Base-by-base conservation (phyloP, 1,139 yeast genomes). In the Schwanniomyces etchellsii region DNA sequence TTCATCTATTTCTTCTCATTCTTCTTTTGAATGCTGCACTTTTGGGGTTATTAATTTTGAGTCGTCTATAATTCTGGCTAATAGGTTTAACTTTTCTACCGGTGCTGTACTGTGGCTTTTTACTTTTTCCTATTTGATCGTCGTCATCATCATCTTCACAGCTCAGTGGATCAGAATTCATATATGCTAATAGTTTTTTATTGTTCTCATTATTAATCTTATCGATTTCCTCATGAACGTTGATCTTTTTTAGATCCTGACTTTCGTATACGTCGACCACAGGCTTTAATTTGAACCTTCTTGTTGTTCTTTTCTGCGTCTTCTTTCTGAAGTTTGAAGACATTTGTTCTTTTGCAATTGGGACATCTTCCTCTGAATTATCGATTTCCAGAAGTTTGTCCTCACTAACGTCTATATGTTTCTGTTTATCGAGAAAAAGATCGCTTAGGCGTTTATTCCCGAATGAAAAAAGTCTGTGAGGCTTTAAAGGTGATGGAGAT, bases 251-350 rank as follows among this genome's bases (percentile, higher is more conserved):
- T 24, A 64, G 41, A 3, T 40, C 41, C 31, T 60, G 69, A 3
- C 49, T 44, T 2, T 29, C 39, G 3, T 49, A 10, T 7, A 13
- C 56, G 1, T 52, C 49, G 24, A 48, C 41, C 4, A 22, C 27
- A 7, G 79, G 75, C 36, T 67, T 70, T 51, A 79, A 67, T 35
- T 70, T 73, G 49, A 74, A 76, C 35, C 81, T 62, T 40, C 81
- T 61, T 0, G 86, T 78, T 3, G 77, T 71, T 46, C 89, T 59
- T 56, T 80, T 81, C 30, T 74, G 81, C 0, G 79, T 58, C 53
- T 60, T 61, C 5, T 24, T 20, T 3, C 38, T 33, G 3, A 36
- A 44, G 5, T 36, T 39, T 15, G 33, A 36, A 2, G 30, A 34
- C 11, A 29, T 37, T 3, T 31, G 38, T 11, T 34, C 41, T 1